A percentile compares a stretch with the other conserved stretches of the same genome.
These are phyloP conservation scores for Yarrowia divulgata DNA, from an alignment of 805 yeast species.

Conservation along the genomic window DNA sequence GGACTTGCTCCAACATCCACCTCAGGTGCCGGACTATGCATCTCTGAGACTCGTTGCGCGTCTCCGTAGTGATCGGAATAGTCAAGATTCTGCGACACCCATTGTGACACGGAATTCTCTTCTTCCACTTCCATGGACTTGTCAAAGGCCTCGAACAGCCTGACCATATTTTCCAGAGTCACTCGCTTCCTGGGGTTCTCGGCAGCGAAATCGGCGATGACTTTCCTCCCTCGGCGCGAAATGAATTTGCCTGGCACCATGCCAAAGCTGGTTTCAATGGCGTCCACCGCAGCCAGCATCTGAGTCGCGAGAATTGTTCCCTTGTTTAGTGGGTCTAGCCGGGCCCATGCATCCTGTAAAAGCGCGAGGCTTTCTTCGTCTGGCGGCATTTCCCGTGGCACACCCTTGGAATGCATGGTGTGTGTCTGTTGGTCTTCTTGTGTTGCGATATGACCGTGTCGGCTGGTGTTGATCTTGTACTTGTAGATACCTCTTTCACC, in stretches of 20 bases:
- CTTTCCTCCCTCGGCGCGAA: slow-evolving; percentile 9
- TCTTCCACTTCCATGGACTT: slow-evolving; percentile 5
- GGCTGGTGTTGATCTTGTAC: slow-evolving; percentile 1
- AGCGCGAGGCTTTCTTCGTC: slow-evolving; percentile 6
- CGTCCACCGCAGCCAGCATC: slow-evolving; percentile 29
- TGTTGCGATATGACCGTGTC: not conserved
- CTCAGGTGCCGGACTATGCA: not conserved
- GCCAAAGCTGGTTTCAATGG: slow-evolving; percentile 11
- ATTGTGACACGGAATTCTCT: not conserved
- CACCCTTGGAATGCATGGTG: slow-evolving; percentile 3
- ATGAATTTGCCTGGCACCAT: slow-evolving; percentile 30
- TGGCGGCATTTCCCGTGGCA: slow-evolving; percentile 16
- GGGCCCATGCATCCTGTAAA: slow-evolving; percentile 10
- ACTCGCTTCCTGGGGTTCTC: slow-evolving; percentile 9
- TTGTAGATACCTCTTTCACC: not conserved
- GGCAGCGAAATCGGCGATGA: not conserved
- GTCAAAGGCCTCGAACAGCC: slow-evolving; percentile 24
- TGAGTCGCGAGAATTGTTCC: slow-evolving; percentile 24
- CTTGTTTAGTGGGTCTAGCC: slow-evolving; percentile 3
- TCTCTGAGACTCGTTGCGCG: slow-evolving; percentile 1
- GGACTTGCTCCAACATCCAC: not conserved
- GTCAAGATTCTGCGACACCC: not conserved
- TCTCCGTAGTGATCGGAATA: slow-evolving; percentile 1
- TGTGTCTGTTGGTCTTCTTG: not conserved
- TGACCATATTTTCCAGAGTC: slow-evolving; percentile 12